Base-by-base conservation (phyloP, 495 filamentous ascomycete species). In the Clavariopsis aquatica region DNA sequence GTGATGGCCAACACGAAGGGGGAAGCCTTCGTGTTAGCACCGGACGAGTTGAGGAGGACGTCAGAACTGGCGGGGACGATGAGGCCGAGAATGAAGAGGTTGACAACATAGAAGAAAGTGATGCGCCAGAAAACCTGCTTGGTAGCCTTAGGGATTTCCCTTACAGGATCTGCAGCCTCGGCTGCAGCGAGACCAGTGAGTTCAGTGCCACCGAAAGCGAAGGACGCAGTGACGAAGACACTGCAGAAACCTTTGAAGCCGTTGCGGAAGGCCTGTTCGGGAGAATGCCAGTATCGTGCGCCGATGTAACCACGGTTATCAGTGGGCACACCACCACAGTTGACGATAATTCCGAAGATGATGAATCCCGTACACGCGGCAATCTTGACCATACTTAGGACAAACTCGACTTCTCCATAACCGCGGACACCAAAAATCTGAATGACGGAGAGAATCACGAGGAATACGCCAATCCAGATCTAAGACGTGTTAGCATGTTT, bases 1-100 rank as follows among this genome's bases (percentile, higher is more conserved):
- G 82, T 74, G 55, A 89, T 84, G 10, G 89, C 86, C 23, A 92
- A 79, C 1, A 91, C 90, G 64, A 92, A 90, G 7, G 89, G 89
- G 1, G 89, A 91, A 38, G 85, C 86, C 58, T 85, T 79, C 22
- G 81, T 81, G 65, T 82, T 80, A 19, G 81, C 69, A 15, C 75
- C 78, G 46, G 57, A 2, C 46, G 34, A 55, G 6, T 78, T 72
- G 71, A 85, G 72, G 61, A 80, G 74, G 65, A 77, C 70, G 31
- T 41, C 62, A 36, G 74, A 86, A 68, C 84, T 74, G 52, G 78
- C 79, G 17, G 82, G 80, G n/a, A 94, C 79, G 20, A 92, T 81
- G 34, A 94, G 78, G 26, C 89, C 88, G 62, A 94, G 80, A 60
- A 93, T 85, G 69, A 89, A 83, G 41, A 91, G 83, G 52, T 82